Evolutionary conservation across 345 rosid genomes (phyloP).

Genomic region (Turnera subulata): DNA sequence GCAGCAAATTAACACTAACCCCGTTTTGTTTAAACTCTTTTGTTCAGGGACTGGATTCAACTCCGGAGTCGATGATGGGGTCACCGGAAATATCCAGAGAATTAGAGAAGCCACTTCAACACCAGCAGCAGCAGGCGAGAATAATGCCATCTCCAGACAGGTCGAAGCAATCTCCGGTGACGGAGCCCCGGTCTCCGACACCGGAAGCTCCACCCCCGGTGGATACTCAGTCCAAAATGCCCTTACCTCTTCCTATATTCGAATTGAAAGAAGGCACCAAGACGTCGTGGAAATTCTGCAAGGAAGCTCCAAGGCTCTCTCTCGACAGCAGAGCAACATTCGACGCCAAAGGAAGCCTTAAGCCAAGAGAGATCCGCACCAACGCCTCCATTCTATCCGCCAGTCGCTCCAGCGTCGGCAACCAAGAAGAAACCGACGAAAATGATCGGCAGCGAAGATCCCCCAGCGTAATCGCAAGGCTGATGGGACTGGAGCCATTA

Average conservation of each 20-base stretch:
- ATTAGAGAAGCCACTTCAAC: slow-evolving; percentile 18
- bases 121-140: slow-evolving; percentile 30
- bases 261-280: slow-evolving; percentile 53
- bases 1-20: background rate
- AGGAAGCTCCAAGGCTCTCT: slow-evolving; percentile 90
- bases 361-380: slow-evolving; percentile 73
- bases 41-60: slow-evolving; percentile 33
- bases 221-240: slow-evolving; percentile 29
- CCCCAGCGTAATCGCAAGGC: slow-evolving; percentile 84
- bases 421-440: slow-evolving; percentile 25
- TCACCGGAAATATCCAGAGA: slow-evolving; percentile 37
- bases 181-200: slow-evolving; percentile 38
- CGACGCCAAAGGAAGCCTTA: slow-evolving; percentile 82
- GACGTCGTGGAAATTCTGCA: slow-evolving; percentile 77
- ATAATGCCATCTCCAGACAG: slow-evolving; percentile 41
- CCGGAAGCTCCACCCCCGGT: slow-evolving; percentile 20
- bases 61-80: slow-evolving; percentile 26
- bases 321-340: slow-evolving; percentile 93
- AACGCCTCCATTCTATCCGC: slow-evolving; percentile 33
- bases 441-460: slow-evolving; percentile 50
- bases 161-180: slow-evolving; percentile 35
- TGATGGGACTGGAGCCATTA: slow-evolving; percentile 88
- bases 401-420: slow-evolving; percentile 23
- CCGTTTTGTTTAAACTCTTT: background rate
- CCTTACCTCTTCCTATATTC: slow-evolving; percentile 48